Evolutionary conservation across 208 protist species (phyloP), one percentile per base, ranked within the genome.

Genomic region (Wallacemonas sp.): DNA sequence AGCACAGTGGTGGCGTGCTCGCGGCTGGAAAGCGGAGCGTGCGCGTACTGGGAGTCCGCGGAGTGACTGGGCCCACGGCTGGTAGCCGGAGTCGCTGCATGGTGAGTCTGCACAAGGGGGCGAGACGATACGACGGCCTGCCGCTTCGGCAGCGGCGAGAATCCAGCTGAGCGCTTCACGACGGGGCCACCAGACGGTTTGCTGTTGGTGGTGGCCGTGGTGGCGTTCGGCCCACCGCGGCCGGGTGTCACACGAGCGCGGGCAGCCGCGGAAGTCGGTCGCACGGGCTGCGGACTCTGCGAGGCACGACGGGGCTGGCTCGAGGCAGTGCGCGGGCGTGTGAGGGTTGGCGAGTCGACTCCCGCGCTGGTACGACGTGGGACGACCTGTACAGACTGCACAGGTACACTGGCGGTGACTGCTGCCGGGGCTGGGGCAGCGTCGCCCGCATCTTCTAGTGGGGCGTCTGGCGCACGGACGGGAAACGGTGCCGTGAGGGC

Each of bases 1-100:
- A 85, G 60, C 10, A 61, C 44, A 0, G 73, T 85, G 17, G 74
- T 62, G 17, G 48, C 29, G 26, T 62, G 46, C 3, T 76, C 58
- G 38, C 58, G 26, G 21, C 36, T 41, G 10, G 62, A 42, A 39
- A 30, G 39, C 26, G 32, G 50, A 1, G 21, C 22, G 33, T 36
- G 22, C 32, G 38, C 33, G 54, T 24, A 37, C 21, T 61, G 37
- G 1, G 50, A 24, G 21, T 60, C 52, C 19, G 46, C 54, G 21
- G 54, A 41, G 17, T 24, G 19, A 3, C 38, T 45, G 30, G 44
- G 1, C 22, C 64, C 53, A 9, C 41, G 54, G 44, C 39, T 34
- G 36, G 62, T 53, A 5, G 22, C 13, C n/a, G 26, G n/a, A 10
- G 8, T 19, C 30, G 30, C 10, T 15, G 10, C 30, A 3, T 19